A percentile compares a stretch with the other conserved stretches of the same genome.
phyloP scores from a whole-genome alignment of 345 rosid species.

The Xanthoceras sorbifolium region DNA sequence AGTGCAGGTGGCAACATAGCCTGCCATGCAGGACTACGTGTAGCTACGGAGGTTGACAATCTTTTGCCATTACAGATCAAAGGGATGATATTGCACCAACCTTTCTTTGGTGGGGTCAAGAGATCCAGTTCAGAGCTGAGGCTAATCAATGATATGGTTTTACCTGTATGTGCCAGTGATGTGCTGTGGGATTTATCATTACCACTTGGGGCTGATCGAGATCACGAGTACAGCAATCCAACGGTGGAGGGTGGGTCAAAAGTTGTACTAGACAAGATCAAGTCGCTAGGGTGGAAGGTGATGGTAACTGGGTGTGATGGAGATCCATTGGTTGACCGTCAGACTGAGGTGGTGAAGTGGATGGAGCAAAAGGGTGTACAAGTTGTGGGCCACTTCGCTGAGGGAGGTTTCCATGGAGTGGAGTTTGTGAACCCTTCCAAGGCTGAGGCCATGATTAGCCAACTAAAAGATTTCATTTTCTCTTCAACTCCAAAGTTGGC shows the following conservation, averaged over 20 bases:
- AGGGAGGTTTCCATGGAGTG: slow-evolving; percentile 40
- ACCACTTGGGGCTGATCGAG: slow-evolving; percentile 53
- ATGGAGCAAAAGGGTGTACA: slow-evolving; percentile 44
- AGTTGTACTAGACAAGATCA: slow-evolving; percentile 15
- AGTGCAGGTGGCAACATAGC: slow-evolving; percentile 69
- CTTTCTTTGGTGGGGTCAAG: slow-evolving; percentile 57
- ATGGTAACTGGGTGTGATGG: slow-evolving; percentile 42
- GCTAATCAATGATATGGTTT: slow-evolving; percentile 17
- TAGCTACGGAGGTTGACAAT: not conserved
- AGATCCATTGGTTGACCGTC: slow-evolving; percentile 58
- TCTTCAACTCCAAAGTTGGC: not conserved
- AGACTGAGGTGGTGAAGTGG: slow-evolving; percentile 34
- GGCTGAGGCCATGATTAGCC: slow-evolving; percentile 19
- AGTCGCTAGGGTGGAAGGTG: slow-evolving; percentile 43
- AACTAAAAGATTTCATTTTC: slow-evolving; percentile 28
- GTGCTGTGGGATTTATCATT: slow-evolving; percentile 56
- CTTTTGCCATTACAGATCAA: slow-evolving; percentile 50
- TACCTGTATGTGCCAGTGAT: slow-evolving; percentile 37
- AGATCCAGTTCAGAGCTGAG: slow-evolving; percentile 50
- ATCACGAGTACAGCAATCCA: slow-evolving; percentile 63
- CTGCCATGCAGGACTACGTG: slow-evolving; percentile 49
- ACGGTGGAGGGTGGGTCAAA: slow-evolving; percentile 34
- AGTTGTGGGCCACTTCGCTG: slow-evolving; percentile 32
- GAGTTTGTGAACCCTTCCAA: slow-evolving; percentile 30
- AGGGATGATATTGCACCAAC: slow-evolving; percentile 62